These are phyloP conservation scores for Sungouiozyma intestinalis DNA, from an alignment of 805 yeast genomes.

Conservation along the genomic window DNA sequence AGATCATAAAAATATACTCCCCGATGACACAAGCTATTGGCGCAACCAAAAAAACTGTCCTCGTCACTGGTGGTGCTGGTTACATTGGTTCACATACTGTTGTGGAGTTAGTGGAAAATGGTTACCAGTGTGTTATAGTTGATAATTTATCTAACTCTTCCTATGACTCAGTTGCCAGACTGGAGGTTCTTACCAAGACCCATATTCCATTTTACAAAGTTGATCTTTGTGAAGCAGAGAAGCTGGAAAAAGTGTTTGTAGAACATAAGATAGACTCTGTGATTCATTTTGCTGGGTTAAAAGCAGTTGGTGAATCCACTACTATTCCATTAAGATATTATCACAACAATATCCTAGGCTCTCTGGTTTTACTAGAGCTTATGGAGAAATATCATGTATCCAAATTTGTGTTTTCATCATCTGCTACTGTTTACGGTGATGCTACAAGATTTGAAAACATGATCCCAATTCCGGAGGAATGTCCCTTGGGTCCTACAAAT, in stretches of 20 bases:
- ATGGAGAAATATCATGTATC: constrained; percentile 39
- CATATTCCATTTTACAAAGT: constrained; percentile 46
- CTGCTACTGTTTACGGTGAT: constrained; percentile 80
- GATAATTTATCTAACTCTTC: constrained; percentile 63
- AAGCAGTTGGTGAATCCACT: constrained; percentile 75
- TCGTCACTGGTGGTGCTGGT: constrained; percentile 83
- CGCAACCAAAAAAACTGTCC: constrained; percentile 30
- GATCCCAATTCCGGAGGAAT: constrained; percentile 71
- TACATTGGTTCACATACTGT: constrained; percentile 79
- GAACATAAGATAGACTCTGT: constrained; percentile 45
- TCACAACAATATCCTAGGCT: constrained; percentile 57
- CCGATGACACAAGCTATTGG: not conserved
- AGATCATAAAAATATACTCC: no score
- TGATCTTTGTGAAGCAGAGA: constrained; percentile 45
- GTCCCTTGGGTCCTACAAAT: constrained; percentile 64
- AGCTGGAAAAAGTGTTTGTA: constrained; percentile 38
- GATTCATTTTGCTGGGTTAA: constrained; percentile 72
- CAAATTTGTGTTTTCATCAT: constrained; percentile 60
- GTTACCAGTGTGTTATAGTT: constrained; percentile 59
- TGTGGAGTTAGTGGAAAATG: constrained; percentile 48
- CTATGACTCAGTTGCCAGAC: constrained; percentile 52
- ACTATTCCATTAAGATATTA: constrained; percentile 58
- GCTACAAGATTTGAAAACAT: constrained; percentile 60
- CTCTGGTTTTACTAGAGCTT: constrained; percentile 45
- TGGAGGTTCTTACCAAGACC: constrained; percentile 40